Evolutionary conservation across 2,329 filamentous ascomycete genomes (phyloP).

Genomic region (Penicillium griseofulvum): DNA sequence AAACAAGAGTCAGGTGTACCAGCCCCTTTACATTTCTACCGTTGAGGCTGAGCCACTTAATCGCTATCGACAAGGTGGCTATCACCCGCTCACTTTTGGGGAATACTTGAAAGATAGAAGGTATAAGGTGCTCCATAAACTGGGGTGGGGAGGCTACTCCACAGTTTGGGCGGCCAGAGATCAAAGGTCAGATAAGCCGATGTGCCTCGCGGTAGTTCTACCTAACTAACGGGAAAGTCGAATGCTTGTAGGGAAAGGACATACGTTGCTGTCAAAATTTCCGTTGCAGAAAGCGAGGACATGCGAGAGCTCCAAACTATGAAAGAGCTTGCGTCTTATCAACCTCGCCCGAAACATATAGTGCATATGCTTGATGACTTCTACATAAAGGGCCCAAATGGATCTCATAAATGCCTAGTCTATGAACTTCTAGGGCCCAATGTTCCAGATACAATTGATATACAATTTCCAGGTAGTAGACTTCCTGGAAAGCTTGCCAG

Average conservation of each 20-base stretch:
- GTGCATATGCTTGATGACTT: too few relatives aligned
- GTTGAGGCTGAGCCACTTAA: slow-evolving; percentile 24
- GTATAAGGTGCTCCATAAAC: slow-evolving; percentile 40
- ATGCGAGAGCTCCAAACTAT: too few relatives aligned
- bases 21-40: slow-evolving; percentile 3
- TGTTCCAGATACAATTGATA: too few relatives aligned
- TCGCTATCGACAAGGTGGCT: slow-evolving; percentile 30
- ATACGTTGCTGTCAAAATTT: slow-evolving; percentile 30
- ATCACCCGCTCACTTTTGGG: slow-evolving; percentile 35
- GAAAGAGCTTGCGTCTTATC: too few relatives aligned
- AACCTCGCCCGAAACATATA: too few relatives aligned
- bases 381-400: too few relatives aligned
- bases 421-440: too few relatives aligned
- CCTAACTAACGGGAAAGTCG: slow-evolving; percentile 8
- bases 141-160: slow-evolving; percentile 38
- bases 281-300: slow-evolving; percentile 7
- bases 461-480: too few relatives aligned
- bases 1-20: slow-evolving; percentile 3
- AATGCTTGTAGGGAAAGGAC: slow-evolving; percentile 11
- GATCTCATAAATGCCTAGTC: too few relatives aligned
- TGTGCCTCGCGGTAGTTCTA: background rate
- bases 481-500: too few relatives aligned
- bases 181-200: slow-evolving; percentile 16
- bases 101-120: slow-evolving; percentile 17
- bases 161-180: slow-evolving; percentile 39